Base-by-base conservation (phyloP, 805 yeast species). In the Teunomyces gatunensis region DNA sequence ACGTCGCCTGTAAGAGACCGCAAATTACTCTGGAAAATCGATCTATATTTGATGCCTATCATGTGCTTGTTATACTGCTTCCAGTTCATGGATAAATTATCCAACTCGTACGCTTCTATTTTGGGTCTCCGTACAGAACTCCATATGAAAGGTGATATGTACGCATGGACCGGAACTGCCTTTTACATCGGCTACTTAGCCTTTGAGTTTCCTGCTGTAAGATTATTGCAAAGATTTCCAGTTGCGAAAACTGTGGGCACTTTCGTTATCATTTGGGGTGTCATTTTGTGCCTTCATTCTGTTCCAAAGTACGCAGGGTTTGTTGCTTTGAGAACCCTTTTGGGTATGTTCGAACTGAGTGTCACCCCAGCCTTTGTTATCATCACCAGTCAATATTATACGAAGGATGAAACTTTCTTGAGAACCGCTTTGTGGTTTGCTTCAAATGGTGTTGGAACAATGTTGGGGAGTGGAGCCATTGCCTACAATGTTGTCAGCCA, bases 201-300 rank as follows among this genome's bases (percentile, higher is more conserved):
- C 6, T 83, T 81, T 56, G 84, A 80, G 54, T 64, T 77, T 46
- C 79, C 83, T 4, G 73, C 78, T 2, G 61, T 71, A 7, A 57
- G 67, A 42, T 43, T 74, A 1, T 57, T 83, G 21, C 90, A 85
- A 60, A 71, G 69, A 46, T 75, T 81, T 44, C 85, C 84, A 2
- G 71, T 85, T 52, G 74, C 82, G 4, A 80, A 78, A 53, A 64
- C 80, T 3, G 69, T 77, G 3, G 67, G 79, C 7, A 50, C 62
- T 1, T 74, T 76, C 49, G 74, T 84, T 34, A 56, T 81, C n/a
- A 37, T 78, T 0, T 85, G 91, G 90, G 89, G 89, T 18, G 47
- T 55, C 60, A 60, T 81, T n/a, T 63, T 82, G 30, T 69, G 78
- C 32, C 65, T 80, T n/a, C 80, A 78, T 51, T 74, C 85, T 1